Evolutionary conservation across 345 rosid species (phyloP), one percentile per base, ranked within the genome.

Genomic region (Pseudoturritis turrita): DNA sequence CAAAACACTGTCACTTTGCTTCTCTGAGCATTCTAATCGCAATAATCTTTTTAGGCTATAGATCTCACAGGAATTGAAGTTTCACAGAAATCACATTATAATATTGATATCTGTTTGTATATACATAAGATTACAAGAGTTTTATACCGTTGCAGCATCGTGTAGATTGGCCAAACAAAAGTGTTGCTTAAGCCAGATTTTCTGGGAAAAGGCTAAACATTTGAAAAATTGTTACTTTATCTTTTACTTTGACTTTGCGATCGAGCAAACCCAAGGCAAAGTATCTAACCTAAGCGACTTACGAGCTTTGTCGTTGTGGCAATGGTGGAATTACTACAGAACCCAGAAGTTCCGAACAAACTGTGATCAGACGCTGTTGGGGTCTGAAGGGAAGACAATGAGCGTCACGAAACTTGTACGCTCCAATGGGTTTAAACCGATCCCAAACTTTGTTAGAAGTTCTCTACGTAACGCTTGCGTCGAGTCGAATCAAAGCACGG

Each of bases 361-460:
- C 6, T 39, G 12, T 59, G n/a, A 40, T 29, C 54, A 15, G 28
- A 51, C 40, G 49, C n/a, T 44, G 63, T 13, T 17, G 11, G 1
- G 5, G 25, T 67, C 63, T 41, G 21, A 55, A 65, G 26, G 2
- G 5, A 52, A 64, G 47, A 68, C 41, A 65, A 81, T 78, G 92
- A 78, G 68, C 59, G 23, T 72, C 10, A 80, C 55, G 37, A 76
- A 75, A 58, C 62, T 80, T 4, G 58, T 51, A 19, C 76, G 85
- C 17, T 40, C 81, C n/a, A 63, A 52, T 61, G 70, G 15, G 44
- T 74, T 44, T 61, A 73, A 65, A 41, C 77, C 73, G 40, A 80
- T 88, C 26, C 85, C 89, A 25, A 70, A 77, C 22, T 33, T 79
- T 4, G 70, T 85, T 50, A 74, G 60, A 74, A 68, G 76, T 70